Conservation (phyloP, 2,329 filamentous ascomycete species). For the Aspergillus aculeatinus region DNA sequence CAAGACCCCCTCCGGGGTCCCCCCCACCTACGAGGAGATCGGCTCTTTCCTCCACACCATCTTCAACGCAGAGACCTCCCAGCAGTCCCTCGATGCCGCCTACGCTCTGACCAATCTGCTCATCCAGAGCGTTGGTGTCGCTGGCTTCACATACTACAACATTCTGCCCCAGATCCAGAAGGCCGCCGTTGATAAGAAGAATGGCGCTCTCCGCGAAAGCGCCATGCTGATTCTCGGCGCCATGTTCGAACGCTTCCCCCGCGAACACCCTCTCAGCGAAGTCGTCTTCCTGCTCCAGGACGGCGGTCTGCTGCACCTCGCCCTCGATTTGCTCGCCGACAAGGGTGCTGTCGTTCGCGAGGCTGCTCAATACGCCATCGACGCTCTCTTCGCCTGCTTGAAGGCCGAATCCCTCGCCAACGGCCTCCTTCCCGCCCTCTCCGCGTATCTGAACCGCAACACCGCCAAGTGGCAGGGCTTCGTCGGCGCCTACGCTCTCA, state of each 20-base stretch:
- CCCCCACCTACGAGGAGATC: constrained; percentile 67
- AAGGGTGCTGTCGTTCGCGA: constrained; percentile 88
- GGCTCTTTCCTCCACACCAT: constrained; percentile 63
- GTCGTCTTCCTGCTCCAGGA: constrained; percentile 80
- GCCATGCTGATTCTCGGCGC: constrained; percentile 94
- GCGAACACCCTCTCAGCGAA: constrained; percentile 74
- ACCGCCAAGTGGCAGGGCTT: constrained; percentile 97
- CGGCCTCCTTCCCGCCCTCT: constrained; percentile 75
- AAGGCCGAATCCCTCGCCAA: constrained; percentile 78
- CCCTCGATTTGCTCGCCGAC: constrained; percentile 83
- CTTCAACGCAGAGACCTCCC: constrained; percentile 68
- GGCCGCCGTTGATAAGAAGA: constrained; percentile 92
- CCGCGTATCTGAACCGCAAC: constrained; percentile 73
- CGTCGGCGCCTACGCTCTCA: constrained; percentile 77
- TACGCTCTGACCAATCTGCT: constrained; percentile 65
- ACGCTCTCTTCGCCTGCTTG: constrained; percentile 78
- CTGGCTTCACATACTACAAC: constrained; percentile 62
- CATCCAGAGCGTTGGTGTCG: constrained; percentile 63
- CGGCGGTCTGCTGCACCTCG: constrained; percentile 67
- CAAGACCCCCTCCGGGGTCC: constrained; percentile 46
- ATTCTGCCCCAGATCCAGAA: constrained; percentile 66
- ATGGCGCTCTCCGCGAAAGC: constrained; percentile 77
- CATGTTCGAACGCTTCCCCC: constrained; percentile 84
- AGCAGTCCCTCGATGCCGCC: constrained; percentile 66
- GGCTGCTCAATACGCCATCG: constrained; percentile 88